Evolutionary conservation across 164 flowering plant genomes (phyloP).

Genomic region (Vitis vinifera): ASM3070453v1 NC_081810.1:3042001-3042500

Average conservation of each 20-base stretch:
- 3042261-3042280: slow-evolving; percentile 89
- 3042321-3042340: slow-evolving; percentile 84
- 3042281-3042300: slow-evolving; percentile 91
- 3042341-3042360: slow-evolving; percentile 80
- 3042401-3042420: slow-evolving; percentile 83
- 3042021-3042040: background rate
- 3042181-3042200: slow-evolving; percentile 10
- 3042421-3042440: slow-evolving; percentile 73
- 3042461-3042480: slow-evolving; percentile 90
- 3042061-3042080: background rate
- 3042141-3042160: background rate
- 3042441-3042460: slow-evolving; percentile 93
- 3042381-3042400: slow-evolving; percentile 98
- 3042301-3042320: slow-evolving; percentile 86
- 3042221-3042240: slow-evolving; percentile 87
- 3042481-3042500: slow-evolving; percentile 71
- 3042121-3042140: background rate
- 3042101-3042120: too few relatives aligned
- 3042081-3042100: too few relatives aligned
- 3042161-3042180: background rate
- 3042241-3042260: slow-evolving; percentile 85
- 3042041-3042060: background rate
- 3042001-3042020: background rate
- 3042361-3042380: slow-evolving; percentile 90
- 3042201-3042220: slow-evolving; percentile 31